phyloP scores from a whole-genome alignment of 768 basidiomycete species.

The Xerocomellus intermedius region DNA sequence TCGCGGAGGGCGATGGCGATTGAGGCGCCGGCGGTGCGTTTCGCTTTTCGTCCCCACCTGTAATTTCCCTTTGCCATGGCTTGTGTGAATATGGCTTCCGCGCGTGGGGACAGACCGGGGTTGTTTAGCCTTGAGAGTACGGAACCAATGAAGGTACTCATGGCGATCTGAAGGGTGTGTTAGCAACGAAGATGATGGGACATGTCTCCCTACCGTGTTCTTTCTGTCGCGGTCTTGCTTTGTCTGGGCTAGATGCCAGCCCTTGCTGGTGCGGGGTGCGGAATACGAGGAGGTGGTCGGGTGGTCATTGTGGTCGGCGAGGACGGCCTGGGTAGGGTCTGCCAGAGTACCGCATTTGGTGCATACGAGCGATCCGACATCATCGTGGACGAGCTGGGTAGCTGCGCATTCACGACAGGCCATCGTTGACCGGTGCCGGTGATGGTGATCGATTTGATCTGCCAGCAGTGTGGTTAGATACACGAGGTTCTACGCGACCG shows the following conservation, averaged over 20 bases:
- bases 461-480: no score
- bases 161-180: conserved; percentile 48
- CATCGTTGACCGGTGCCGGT: conserved; percentile 6
- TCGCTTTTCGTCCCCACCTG: conserved; percentile 76
- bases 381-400: conserved; percentile 52
- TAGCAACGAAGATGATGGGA: conserved; percentile 13
- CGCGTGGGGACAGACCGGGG: conserved; percentile 62
- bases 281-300: conserved; percentile 38
- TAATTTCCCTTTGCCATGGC: conserved; percentile 57
- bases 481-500: no score
- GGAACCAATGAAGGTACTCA: conserved; percentile 60
- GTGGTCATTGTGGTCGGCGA: conserved; percentile 47
- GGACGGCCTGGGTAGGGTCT: conserved; percentile 59
- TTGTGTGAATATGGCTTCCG: conserved; percentile 65
- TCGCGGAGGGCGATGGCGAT: conserved; percentile 72
- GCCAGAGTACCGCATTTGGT: conserved; percentile 68
- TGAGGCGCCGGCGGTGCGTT: conserved; percentile 64
- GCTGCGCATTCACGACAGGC: conserved; percentile 56
- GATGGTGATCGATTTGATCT: no score
- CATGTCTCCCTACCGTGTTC: conserved; percentile 50
- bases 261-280: conserved; percentile 46
- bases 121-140: conserved; percentile 58
- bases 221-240: conserved; percentile 62
- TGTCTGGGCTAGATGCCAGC: conserved; percentile 63
- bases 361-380: conserved; percentile 62